These are phyloP conservation scores for Tolypocladium endophyticum DNA, from an alignment of 2,329 filamentous ascomycete genomes.

Conservation along the genomic window DNA sequence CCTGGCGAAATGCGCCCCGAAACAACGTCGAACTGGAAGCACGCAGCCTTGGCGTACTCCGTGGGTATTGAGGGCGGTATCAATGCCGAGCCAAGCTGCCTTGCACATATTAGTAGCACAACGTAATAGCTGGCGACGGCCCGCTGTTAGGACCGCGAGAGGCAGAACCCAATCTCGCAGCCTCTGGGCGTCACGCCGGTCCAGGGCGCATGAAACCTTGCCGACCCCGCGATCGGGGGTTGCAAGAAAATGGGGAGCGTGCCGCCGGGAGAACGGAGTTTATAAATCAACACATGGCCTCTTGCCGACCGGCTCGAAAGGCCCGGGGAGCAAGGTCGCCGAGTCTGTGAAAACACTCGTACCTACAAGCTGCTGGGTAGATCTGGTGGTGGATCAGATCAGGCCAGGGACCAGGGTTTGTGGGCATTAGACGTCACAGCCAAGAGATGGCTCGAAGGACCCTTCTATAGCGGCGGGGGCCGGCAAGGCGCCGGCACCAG, in stretches of 20 bases:
- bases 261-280: neutral
- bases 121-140: neutral
- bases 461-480: neutral
- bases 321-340: neutral
- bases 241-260: neutral
- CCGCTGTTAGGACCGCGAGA: neutral
- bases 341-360: neutral
- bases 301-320: neutral
- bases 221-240: neutral
- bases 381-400: neutral
- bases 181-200: neutral
- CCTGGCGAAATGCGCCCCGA: neutral
- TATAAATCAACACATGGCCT: neutral
- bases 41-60: neutral
- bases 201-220: neutral
- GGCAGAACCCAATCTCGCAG: neutral
- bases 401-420: neutral
- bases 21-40: neutral
- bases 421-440: neutral
- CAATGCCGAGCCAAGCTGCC: neutral
- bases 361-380: neutral
- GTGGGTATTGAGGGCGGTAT: neutral
- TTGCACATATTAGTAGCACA: neutral
- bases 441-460: neutral
- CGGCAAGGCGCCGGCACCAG: neutral